These are phyloP conservation scores for Aureobasidium sp. DNA, from an alignment of 2,329 filamentous ascomycete species.

Conservation along the genomic window DNA sequence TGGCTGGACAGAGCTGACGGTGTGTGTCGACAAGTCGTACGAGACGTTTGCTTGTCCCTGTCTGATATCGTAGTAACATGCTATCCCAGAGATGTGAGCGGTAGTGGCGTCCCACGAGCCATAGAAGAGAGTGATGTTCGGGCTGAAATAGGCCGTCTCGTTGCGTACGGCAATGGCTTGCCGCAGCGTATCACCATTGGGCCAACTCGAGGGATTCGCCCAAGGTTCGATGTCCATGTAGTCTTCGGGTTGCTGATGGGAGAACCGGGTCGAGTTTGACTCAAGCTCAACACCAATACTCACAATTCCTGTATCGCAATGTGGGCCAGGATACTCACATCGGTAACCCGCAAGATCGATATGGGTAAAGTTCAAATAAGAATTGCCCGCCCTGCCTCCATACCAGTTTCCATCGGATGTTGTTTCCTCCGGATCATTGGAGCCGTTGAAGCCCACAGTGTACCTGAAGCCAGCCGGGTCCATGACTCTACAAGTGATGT, in stretches of 20 bases:
- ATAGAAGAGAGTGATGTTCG: background rate
- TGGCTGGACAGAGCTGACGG: background rate
- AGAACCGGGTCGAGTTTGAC: background rate
- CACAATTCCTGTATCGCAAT: background rate
- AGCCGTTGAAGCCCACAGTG: background rate
- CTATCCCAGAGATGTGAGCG: background rate
- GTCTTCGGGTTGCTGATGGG: background rate
- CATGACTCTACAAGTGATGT: background rate
- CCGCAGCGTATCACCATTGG: background rate
- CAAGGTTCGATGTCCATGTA: background rate
- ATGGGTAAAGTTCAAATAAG: background rate
- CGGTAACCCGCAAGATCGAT: background rate
- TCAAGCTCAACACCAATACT: background rate
- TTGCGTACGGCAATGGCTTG: background rate
- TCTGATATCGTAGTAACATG: background rate
- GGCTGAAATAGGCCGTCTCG: background rate
- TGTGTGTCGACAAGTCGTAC: background rate
- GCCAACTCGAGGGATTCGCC: background rate
- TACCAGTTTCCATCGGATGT: background rate
- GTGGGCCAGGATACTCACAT: background rate
- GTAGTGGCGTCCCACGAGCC: background rate
- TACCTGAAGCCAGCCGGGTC: background rate
- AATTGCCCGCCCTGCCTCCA: background rate
- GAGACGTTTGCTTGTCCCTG: background rate
- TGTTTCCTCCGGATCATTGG: background rate